phyloP scores from a whole-genome alignment of 805 yeast species.

The Wickerhamiella alocasiicola region DNA sequence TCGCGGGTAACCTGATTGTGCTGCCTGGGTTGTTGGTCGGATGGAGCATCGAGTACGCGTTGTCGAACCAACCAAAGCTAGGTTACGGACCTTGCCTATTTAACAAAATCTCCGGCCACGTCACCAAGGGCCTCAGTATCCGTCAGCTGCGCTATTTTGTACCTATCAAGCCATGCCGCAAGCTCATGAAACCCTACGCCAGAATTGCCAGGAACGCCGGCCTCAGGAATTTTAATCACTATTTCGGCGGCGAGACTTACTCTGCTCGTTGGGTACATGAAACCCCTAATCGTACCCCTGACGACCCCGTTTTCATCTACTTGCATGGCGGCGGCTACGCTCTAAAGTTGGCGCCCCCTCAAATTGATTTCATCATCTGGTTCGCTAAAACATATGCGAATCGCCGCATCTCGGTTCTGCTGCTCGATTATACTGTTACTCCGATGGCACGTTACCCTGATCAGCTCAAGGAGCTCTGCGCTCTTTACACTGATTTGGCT shows the following conservation, averaged over 20 bases:
- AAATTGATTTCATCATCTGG: slow-evolving; percentile 14
- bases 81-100: background rate
- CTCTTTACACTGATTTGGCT: slow-evolving; percentile 1
- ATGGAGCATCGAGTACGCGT: slow-evolving; percentile 1
- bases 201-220: slow-evolving; percentile 1
- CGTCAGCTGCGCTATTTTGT: slow-evolving; percentile 18
- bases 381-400: slow-evolving; percentile 12
- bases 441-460: slow-evolving; percentile 20
- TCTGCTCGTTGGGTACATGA: slow-evolving; percentile 20
- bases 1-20: background rate
- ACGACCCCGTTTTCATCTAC: slow-evolving; percentile 22
- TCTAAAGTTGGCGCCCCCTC: slow-evolving; percentile 17
- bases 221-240: slow-evolving; percentile 17
- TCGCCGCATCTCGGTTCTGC: slow-evolving; percentile 20
- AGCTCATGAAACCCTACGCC: slow-evolving; percentile 9
- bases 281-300: slow-evolving; percentile 16
- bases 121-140: slow-evolving; percentile 14
- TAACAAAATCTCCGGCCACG: slow-evolving; percentile 12
- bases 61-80: background rate
- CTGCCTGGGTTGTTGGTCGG: background rate
- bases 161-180: slow-evolving; percentile 19
- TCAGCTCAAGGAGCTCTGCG: slow-evolving; percentile 21
- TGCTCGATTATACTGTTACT: slow-evolving; percentile 26
- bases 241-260: slow-evolving; percentile 8
- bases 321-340: slow-evolving; percentile 24